These are phyloP conservation scores for Skeletonema costatum DNA, from an alignment of 108 stramenopile genomes.

Conservation along the genomic window DNA sequence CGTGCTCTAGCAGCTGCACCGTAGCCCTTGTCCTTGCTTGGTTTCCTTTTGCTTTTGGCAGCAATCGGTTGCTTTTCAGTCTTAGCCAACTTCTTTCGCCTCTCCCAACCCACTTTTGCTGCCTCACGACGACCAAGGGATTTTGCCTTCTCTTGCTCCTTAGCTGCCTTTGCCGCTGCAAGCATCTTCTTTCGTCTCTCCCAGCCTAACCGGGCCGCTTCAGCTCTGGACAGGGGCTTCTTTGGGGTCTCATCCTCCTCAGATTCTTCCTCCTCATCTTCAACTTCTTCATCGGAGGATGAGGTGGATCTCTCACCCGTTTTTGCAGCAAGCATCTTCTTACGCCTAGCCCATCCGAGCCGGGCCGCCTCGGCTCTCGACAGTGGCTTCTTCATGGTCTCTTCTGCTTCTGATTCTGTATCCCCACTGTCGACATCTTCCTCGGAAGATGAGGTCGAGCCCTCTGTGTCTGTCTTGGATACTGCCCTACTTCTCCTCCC, in stretches of 20 bases:
- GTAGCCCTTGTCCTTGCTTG: background rate
- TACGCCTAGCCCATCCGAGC: conserved; percentile 2
- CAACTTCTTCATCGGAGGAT: background rate
- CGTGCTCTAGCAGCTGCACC: background rate
- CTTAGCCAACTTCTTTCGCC: background rate
- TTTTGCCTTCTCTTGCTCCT: background rate
- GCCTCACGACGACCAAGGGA: conserved; percentile 26
- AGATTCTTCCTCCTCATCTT: background rate
- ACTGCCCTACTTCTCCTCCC: background rate
- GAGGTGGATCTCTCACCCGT: background rate
- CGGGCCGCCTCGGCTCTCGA: background rate
- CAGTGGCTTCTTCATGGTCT: background rate
- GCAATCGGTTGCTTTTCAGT: background rate
- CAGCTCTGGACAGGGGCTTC: background rate
- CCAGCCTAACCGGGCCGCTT: conserved; percentile 2
- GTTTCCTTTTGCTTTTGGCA: background rate
- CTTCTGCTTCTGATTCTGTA: background rate
- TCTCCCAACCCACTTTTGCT: conserved; percentile 14
- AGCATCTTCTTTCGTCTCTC: background rate
- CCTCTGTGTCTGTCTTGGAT: background rate
- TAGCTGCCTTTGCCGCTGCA: background rate
- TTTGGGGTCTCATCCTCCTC: conserved; percentile 1
- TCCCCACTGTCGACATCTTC: background rate
- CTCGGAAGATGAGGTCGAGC: background rate
- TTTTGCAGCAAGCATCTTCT: background rate